Evolutionary conservation across 1,284 basidiomycete species (phyloP).

Genomic region (Lignosus rhinocerotis): DNA sequence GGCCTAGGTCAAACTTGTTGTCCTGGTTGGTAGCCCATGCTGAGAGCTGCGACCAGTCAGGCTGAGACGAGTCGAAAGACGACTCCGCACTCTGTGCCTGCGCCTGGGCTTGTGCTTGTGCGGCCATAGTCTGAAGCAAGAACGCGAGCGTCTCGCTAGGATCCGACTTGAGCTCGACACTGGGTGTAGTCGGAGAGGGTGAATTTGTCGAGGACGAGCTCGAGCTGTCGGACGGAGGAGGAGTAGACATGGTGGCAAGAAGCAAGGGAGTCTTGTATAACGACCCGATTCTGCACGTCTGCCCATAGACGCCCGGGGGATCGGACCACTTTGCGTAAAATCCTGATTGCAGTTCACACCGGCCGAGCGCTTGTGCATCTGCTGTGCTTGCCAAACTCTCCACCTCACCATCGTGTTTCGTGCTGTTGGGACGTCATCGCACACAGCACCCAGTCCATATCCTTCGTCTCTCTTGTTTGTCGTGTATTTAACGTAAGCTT

Average conservation of each 20-base stretch:
- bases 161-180: conserved; percentile 27
- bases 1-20: conserved; percentile 40
- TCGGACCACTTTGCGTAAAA: conserved; percentile 24
- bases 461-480: no score
- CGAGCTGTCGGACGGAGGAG: conserved; percentile 30
- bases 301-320: conserved; percentile 13
- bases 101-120: conserved; percentile 17
- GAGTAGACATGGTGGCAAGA: conserved; percentile 29
- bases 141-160: conserved; percentile 31
- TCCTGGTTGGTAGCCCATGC: conserved; percentile 41
- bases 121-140: conserved; percentile 33
- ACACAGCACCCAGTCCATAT: no score
- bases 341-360: conserved; percentile 9
- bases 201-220: conserved; percentile 32
- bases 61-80: conserved; percentile 29
- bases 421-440: neutral
- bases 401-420: neutral
- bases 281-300: conserved; percentile 2
- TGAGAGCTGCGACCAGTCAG: conserved; percentile 55
- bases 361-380: conserved; percentile 14
- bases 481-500: no score
- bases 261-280: conserved; percentile 16
- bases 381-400: neutral
- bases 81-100: conserved; percentile 7
- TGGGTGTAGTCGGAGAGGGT: conserved; percentile 28